Evolutionary conservation across 139 green algal species (phyloP).

Genomic region (Picochlorum sp.): DNA sequence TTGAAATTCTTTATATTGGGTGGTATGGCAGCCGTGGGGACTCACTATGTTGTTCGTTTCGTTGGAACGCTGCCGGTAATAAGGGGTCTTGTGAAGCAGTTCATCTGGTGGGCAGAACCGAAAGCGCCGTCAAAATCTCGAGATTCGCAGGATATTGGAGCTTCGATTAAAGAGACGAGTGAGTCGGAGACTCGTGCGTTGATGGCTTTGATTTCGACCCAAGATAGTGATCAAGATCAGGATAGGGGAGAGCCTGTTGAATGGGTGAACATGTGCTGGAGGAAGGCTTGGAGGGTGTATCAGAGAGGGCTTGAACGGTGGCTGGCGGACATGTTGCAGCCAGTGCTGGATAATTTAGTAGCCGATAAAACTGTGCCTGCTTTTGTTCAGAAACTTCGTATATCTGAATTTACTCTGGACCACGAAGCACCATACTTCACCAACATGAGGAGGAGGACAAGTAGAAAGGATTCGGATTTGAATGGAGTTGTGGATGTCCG

Average conservation of each 20-base stretch:
- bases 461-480: constrained; percentile 72
- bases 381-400: constrained; percentile 63
- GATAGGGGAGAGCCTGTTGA: constrained; percentile 71
- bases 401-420: constrained; percentile 87
- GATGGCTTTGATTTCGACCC: too few relatives aligned
- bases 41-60: constrained; percentile 25
- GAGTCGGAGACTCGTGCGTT: not conserved
- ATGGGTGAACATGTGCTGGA: constrained; percentile 95
- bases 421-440: constrained; percentile 85
- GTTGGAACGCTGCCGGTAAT: constrained; percentile 24
- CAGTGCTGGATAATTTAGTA: constrained; percentile 79
- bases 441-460: constrained; percentile 80
- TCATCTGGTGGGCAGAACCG: constrained; percentile 33
- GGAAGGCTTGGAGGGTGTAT: constrained; percentile 92
- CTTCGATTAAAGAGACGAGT: not conserved
- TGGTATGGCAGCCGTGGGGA: constrained; percentile 15
- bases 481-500: constrained; percentile 74
- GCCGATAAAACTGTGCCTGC: constrained; percentile 31
- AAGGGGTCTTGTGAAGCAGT: constrained; percentile 19
- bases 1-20: constrained; percentile 17
- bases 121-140: not conserved
- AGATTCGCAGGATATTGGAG: not conserved
- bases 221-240: too few relatives aligned
- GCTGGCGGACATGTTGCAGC: constrained; percentile 87
- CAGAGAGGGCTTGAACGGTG: constrained; percentile 84